phyloP scores from a whole-genome alignment of 1,284 basidiomycete species.

The Somion occarium region DNA sequence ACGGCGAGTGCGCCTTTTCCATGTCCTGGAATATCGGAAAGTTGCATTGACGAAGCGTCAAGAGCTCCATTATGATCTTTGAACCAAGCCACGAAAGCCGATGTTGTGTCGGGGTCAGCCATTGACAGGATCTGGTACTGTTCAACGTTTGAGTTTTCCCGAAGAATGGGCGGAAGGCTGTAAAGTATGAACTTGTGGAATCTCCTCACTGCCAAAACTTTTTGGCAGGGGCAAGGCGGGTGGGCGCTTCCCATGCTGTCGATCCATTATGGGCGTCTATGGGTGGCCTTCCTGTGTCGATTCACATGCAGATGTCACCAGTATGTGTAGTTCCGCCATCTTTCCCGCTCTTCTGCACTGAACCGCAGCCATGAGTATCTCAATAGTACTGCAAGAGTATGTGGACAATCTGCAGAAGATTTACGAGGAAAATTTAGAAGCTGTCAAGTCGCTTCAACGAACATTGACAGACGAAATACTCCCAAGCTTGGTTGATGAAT shows the following conservation, averaged over 20 bases:
- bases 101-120: slow-evolving; percentile 1
- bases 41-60: slow-evolving; percentile 25
- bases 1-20: slow-evolving; percentile 74
- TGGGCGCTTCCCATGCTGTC: not conserved
- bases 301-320: not conserved
- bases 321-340: no score
- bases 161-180: not conserved
- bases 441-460: slow-evolving; percentile 41
- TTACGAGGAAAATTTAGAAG: slow-evolving; percentile 44
- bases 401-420: slow-evolving; percentile 17
- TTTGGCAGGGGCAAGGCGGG: not conserved
- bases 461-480: slow-evolving; percentile 51
- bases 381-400: slow-evolving; percentile 17
- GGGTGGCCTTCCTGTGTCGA: not conserved
- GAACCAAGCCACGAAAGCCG: slow-evolving; percentile 13
- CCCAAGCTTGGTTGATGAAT: slow-evolving; percentile 53
- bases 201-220: not conserved
- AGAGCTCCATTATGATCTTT: slow-evolving; percentile 9
- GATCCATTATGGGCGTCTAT: not conserved
- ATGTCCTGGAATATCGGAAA: slow-evolving; percentile 47
- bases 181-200: not conserved
- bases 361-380: slow-evolving; percentile 15
- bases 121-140: not conserved
- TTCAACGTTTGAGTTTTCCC: not conserved
- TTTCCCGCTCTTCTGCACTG: no score